These are phyloP conservation scores for Talaromyces sp. DNA, from an alignment of 2,329 filamentous ascomycete species.

Conservation along the genomic window DNA sequence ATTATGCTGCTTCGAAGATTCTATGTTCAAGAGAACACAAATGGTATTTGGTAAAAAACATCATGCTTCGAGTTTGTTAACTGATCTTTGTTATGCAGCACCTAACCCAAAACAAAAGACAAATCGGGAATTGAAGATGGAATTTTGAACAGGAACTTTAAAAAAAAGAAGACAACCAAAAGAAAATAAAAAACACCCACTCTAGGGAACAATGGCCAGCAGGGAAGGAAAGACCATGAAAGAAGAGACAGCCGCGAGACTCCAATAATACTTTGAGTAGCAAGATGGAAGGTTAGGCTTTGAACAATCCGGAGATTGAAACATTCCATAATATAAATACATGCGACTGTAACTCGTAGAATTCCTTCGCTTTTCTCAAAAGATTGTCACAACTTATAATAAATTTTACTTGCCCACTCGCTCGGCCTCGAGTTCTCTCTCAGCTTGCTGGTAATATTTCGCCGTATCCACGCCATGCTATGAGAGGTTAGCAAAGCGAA, in stretches of 20 bases:
- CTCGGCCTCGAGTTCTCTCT: slow-evolving; percentile 86
- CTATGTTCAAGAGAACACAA: slow-evolving; percentile 96
- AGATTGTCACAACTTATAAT: background rate
- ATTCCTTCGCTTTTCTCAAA: background rate
- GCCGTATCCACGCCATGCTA: slow-evolving; percentile 96
- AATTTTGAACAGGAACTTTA: slow-evolving; percentile 3
- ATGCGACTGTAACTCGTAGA: background rate
- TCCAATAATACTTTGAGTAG: background rate
- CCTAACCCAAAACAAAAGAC: slow-evolving; percentile 62
- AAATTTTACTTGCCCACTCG: slow-evolving; percentile 31
- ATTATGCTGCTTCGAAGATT: slow-evolving; percentile 89
- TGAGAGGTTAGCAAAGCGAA: background rate
- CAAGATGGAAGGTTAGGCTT: background rate
- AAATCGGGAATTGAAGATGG: slow-evolving; percentile 54
- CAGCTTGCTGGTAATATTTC: slow-evolving; percentile 96
- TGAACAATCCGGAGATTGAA: background rate
- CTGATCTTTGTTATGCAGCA: slow-evolving; percentile 35
- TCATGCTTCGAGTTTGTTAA: background rate
- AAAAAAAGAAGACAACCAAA: background rate
- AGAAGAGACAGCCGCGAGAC: background rate
- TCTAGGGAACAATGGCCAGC: background rate
- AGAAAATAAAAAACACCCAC: background rate
- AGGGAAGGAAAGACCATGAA: background rate
- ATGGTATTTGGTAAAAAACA: slow-evolving; percentile 52
- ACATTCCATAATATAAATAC: background rate